phyloP scores from a whole-genome alignment of 176 grass and related monocot species.

The Phoenix dactylifera region DNA sequence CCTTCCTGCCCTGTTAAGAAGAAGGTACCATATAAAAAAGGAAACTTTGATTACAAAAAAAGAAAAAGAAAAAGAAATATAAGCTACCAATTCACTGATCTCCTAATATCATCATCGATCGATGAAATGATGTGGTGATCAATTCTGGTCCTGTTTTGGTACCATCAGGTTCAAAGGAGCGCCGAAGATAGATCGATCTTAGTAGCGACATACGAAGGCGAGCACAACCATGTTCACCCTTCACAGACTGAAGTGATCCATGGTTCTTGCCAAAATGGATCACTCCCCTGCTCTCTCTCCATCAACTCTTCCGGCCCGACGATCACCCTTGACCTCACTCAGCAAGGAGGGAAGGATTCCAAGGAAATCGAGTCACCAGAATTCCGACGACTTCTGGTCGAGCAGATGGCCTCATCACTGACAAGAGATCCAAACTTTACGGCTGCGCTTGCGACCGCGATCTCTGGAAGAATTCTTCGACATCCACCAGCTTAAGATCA shows the following conservation, averaged over 20 bases:
- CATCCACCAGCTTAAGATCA: background rate
- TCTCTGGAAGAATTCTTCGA: slow-evolving; percentile 1
- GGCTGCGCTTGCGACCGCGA: background rate
- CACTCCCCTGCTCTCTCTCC: slow-evolving; percentile 49
- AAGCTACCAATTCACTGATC: too few species aligned
- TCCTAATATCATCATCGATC: too few species aligned
- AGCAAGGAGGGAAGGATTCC: slow-evolving; percentile 30
- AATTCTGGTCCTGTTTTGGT: background rate
- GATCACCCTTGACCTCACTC: slow-evolving; percentile 65
- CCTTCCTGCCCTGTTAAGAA: slow-evolving; percentile 1
- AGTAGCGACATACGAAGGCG: slow-evolving; percentile 79
- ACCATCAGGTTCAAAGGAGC: slow-evolving; percentile 70
- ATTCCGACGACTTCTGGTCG: background rate
- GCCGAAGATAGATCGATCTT: slow-evolving; percentile 66
- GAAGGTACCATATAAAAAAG: slow-evolving; percentile 3
- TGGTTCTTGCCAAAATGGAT: background rate
- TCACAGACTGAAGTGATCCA: background rate
- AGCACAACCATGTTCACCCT: slow-evolving; percentile 63
- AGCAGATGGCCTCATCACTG: slow-evolving; percentile 6
- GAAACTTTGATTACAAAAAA: background rate
- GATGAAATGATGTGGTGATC: too few species aligned
- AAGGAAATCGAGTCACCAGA: slow-evolving; percentile 22
- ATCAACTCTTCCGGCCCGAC: slow-evolving; percentile 47
- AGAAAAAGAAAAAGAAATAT: background rate
- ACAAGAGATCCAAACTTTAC: slow-evolving; percentile 9